Evolutionary conservation across 108 stramenopile genomes (phyloP).

Genomic region (Thalassiosira profunda): DNA sequence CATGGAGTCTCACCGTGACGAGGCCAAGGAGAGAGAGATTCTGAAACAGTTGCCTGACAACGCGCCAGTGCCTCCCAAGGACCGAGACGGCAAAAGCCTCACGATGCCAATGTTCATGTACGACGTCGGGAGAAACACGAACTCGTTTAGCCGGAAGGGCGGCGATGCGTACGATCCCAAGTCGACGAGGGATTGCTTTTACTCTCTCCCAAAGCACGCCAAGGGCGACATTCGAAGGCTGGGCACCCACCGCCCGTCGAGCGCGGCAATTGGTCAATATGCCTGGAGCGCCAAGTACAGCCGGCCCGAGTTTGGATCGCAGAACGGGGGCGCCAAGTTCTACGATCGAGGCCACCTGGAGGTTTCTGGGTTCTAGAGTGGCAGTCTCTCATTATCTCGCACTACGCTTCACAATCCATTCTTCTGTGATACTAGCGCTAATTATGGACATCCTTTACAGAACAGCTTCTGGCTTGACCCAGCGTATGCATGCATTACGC

Average conservation of each 20-base stretch:
- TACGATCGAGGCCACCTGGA: slow-evolving; percentile 42
- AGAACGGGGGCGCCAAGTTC: slow-evolving; percentile 31
- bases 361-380: slow-evolving; percentile 11
- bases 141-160: too few species aligned
- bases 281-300: slow-evolving; percentile 48
- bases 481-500: neutral
- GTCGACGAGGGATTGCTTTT: slow-evolving; percentile 41
- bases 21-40: slow-evolving; percentile 26
- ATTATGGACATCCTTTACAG: neutral
- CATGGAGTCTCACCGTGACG: slow-evolving; percentile 21
- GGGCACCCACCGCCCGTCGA: slow-evolving; percentile 43
- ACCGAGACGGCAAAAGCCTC: slow-evolving; percentile 35
- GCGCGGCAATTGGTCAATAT: slow-evolving; percentile 37
- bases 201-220: slow-evolving; percentile 55
- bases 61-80: slow-evolving; percentile 34
- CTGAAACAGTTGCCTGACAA: slow-evolving; percentile 14
- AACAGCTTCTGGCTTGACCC: neutral
- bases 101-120: slow-evolving; percentile 49
- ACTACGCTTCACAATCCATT: neutral
- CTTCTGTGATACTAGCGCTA: slow-evolving; percentile 4
- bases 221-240: slow-evolving; percentile 44
- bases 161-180: slow-evolving; percentile 42
- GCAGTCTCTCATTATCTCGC: neutral
- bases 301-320: slow-evolving; percentile 39
- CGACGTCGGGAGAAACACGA: slow-evolving; percentile 72